Evolutionary conservation across 192 early-diverging fungal species (phyloP), one percentile per base, ranked within the genome.

Genomic region (Podila epicladia): DNA sequence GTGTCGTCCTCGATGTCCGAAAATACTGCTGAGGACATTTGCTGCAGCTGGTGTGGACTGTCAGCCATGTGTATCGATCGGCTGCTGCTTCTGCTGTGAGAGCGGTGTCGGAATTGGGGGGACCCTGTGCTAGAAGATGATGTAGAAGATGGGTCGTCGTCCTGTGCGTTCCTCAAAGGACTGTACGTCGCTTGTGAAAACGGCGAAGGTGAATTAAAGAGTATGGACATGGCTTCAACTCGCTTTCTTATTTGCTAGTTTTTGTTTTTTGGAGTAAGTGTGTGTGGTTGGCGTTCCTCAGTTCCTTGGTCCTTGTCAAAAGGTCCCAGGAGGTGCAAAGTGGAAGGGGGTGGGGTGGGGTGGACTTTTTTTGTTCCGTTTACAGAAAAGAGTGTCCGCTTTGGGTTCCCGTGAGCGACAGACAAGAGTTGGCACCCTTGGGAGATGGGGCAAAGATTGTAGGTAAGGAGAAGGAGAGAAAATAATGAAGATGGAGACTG

Each of bases 111-210:
- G 58, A 69, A 73, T 4, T 69, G 70, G 37, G 29, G 41, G 31
- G 48, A 33, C 6, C n/a, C 26, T 26, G 17, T 48, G 17, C 15
- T 5, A 9, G 32, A 66, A 22, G 64, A 9, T 51, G 64, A 50
- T 65, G 64, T n/a, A 35, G 33, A 63, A 38, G 62, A 19, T 53
- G 59, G 65, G 26, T 79, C 65, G 69, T 79, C 70, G 17, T 78
- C 75, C 41, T 78, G 75, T 67, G 75, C n/a, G 32, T 33, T 71
- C 65, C 74, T 64, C 31, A 78, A 48, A n/a, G 75, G 75, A 71
- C 69, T 78, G 24, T 78, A 78, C 1, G 41, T 78, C 69, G 75
- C 49, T 33, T 71, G 68, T 9, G 75, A 78, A 64, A 78, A 78
- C 15, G 75, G 62, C 17, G 74, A 70, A 31, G 74, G 50, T 35